phyloP scores from a whole-genome alignment of 805 yeast species.

The Ogataea chonburiensis region DNA sequence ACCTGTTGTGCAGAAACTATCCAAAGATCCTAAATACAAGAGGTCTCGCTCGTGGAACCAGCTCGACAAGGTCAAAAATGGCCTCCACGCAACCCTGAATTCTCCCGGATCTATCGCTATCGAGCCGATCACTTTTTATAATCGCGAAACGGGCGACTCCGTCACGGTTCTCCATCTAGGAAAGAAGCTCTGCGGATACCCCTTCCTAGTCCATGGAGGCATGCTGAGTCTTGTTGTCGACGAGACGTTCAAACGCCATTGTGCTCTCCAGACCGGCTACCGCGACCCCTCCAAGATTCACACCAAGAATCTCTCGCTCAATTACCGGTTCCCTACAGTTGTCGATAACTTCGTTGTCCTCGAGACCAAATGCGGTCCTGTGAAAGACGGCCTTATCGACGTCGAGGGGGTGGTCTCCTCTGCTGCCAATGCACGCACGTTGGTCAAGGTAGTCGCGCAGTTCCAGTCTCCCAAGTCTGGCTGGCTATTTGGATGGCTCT shows the following conservation, averaged over 20 bases:
- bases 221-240: slow-evolving; percentile 77
- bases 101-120: slow-evolving; percentile 80
- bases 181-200: slow-evolving; percentile 77
- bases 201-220: slow-evolving; percentile 87
- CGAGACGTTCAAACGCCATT: slow-evolving; percentile 56
- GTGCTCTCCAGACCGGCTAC: slow-evolving; percentile 27
- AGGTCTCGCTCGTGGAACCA: slow-evolving; percentile 42
- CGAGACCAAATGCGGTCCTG: slow-evolving; percentile 43
- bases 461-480: slow-evolving; percentile 29
- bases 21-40: slow-evolving; percentile 37
- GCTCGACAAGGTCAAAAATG: slow-evolving; percentile 42
- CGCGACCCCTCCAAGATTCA: slow-evolving; percentile 39
- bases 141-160: slow-evolving; percentile 53
- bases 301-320: slow-evolving; percentile 47
- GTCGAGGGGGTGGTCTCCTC: slow-evolving; percentile 56
- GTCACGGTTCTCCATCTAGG: slow-evolving; percentile 76
- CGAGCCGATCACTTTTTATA: slow-evolving; percentile 66
- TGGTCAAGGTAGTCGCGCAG: slow-evolving; percentile 58
- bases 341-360: slow-evolving; percentile 76
- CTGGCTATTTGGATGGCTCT: slow-evolving; percentile 4
- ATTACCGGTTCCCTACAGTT: slow-evolving; percentile 69
- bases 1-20: slow-evolving; percentile 50
- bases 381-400: slow-evolving; percentile 35
- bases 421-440: slow-evolving; percentile 44
- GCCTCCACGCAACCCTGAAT: slow-evolving; percentile 48